Conservation (phyloP, 139 green algal species). For the Chlorella sorokiniana region DNA sequence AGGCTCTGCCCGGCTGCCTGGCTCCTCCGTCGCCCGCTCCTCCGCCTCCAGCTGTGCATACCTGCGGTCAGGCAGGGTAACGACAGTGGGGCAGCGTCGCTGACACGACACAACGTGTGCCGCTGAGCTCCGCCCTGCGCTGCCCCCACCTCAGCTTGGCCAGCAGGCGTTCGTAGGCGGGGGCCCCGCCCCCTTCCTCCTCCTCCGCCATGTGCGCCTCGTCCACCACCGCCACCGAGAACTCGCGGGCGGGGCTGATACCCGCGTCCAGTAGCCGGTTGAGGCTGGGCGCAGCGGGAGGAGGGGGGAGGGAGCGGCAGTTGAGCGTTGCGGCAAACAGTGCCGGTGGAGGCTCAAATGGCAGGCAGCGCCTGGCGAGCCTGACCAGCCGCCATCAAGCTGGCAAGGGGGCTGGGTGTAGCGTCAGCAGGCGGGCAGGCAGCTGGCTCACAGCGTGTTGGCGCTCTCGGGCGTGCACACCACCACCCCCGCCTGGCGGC, state of each 20-base stretch:
- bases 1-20: too few species aligned
- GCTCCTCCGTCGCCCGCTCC: not conserved
- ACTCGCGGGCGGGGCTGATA: not conserved
- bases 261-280: slow-evolving; percentile 25
- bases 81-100: too few species aligned
- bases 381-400: too few species aligned
- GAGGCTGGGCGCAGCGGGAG: slow-evolving; percentile 18
- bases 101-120: not conserved
- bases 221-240: slow-evolving; percentile 31
- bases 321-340: not conserved
- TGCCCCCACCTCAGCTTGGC: slow-evolving; percentile 84
- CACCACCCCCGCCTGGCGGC: slow-evolving; percentile 18
- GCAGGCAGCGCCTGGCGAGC: not conserved
- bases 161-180: slow-evolving; percentile 93
- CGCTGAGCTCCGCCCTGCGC: too few species aligned
- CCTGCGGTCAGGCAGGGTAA: too few species aligned
- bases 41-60: not conserved
- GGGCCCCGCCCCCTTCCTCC: slow-evolving; percentile 74
- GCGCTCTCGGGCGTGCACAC: slow-evolving; percentile 37
- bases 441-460: slow-evolving; percentile 21
- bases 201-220: slow-evolving; percentile 56
- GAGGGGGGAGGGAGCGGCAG: too few species aligned
- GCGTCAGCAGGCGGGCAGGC: not conserved
- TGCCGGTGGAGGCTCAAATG: not conserved
- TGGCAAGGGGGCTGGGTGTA: not conserved